Base-by-base conservation (phyloP, 116 monocot species). In the Posidonia oceanica region DNA sequence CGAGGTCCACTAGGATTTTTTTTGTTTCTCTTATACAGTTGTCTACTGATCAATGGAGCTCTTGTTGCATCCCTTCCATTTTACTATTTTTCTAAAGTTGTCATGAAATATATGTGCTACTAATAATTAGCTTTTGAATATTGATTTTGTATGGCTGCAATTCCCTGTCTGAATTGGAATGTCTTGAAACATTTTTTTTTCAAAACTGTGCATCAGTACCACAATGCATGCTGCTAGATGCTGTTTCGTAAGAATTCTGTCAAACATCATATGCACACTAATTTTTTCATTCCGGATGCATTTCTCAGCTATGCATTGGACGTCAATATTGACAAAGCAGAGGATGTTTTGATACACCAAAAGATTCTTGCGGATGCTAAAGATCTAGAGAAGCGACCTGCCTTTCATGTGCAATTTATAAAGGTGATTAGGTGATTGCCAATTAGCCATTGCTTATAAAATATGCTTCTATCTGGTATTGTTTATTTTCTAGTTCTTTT, bases 301-400 rank as follows among this genome's bases (percentile, higher is more conserved):
- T 63, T 15, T 56, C 14, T 61, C 80, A 94, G 94, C 66, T 94
- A 94, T 86, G 52, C 67, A 44, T 64, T 88, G 72, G 91, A 91
- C 74, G 72, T 91, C 61, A 86, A 75, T 44, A 75, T 86, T 55
- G 91, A 95, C 41, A 88, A 72, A 84, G 88, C 86, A 21, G 91
- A 91, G 61, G 91, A 83, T 52, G 86, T 95, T 64, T 40, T 91
- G 56, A 51, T 91, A 73, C 95, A 95, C 58, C 77, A 78, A 60
- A 84, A 80, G 75, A 80, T 91, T 75, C 87, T 95, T 52, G 76
- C 77, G 58, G 88, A 91, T 57, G 95, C 95, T 3, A 83, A 69
- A 75, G 88, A 95, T 74, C 90, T 88, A 63, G 74, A 75, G 38
- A 95, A 84, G 75, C 83, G 91, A 2, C 88, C 88, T 11, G 88